Base-by-base conservation (phyloP, 345 rosid species). In the Jatropha curcas region DNA sequence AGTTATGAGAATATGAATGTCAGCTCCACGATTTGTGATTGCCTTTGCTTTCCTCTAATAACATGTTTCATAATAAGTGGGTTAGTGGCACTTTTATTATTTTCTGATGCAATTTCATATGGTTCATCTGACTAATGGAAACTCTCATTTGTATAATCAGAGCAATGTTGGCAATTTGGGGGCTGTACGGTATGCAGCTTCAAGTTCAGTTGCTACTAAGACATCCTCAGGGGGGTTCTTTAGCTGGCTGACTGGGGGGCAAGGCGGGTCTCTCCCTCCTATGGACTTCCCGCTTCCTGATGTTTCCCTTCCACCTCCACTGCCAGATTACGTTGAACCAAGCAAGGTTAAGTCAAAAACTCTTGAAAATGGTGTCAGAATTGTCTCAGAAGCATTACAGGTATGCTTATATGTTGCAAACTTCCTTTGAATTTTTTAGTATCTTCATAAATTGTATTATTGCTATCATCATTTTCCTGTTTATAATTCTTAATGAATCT, bases 341-440 rank as follows among this genome's bases (percentile, higher is more conserved):
- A 84, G 89, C 81, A 85, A 82, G 73, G 74, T 84, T 53, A 77
- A 76, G 84, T 67, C 84, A 65, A 86, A 80, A 37, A 83, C 91
- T 74, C 92, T 92, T 51, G 80, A 86, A 5, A 94, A 94, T 82
- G 97, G 98, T 14, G 73, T 88, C 69, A 88, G 82, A 70, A 82
- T 92, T 41, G 98, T 90, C 50, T 89, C 97, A 0, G 92, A 90
- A 82, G 71, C 82, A 72, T 79, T 89, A 24, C 57, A 80, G 70
- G 98, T 92, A 77, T 31, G 81, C 77, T 28, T 53, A 16, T 25
- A 2, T 39, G 24, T 52, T 20, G 5, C 45, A 17, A 41, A 3
- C 0, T 56, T 72, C 28, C 34, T 4, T 17, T 31, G 31, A 1
- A 34, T 6, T 31, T 63, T 41, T 19, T 34, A 67, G 34, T 41